Base-by-base conservation (phyloP, 495 filamentous ascomycete species). In the Pseudevernia furfuracea region DNA sequence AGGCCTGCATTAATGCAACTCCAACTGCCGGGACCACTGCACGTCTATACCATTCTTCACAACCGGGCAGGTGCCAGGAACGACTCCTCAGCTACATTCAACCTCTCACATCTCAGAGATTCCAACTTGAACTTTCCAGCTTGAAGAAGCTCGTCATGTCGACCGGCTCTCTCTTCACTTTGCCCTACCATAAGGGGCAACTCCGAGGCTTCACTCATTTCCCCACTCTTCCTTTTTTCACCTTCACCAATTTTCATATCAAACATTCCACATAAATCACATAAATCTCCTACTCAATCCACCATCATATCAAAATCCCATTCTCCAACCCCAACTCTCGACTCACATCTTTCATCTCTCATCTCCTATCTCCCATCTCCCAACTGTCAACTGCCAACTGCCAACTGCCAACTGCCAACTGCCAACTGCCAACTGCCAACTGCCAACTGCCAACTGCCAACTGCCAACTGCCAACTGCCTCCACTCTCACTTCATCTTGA, bases 251-350 rank as follows among this genome's bases (percentile, higher is more conserved):
- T 15, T 34, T 32, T 21, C 15, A 30, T 19, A 38, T 57, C 37
- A 60, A 48, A 60, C 28, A 32, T 63, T 57, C 49, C 61, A 38
- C 37, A 43, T 25, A n/a, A n/a, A n/a, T n/a, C n/a, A n/a, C 32
- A 28, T 61, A n/a, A n/a, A n/a, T 32, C 38, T 55, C 55, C 49
- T 48, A 49, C 39, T 38, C 34, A 59, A 3, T 59, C n/a, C 17
- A 48, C n/a, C 30, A 25, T 4, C 9, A 64, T 32, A 23, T 39
- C 37, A 39, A 39, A 39, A 39, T 10, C 37, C 37, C n/a, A n/a
- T 39, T 36, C 34, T 8, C 4, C 34, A 36, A 36, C 8, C 34
- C 34, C 34, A 36, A n/a, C n/a, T n/a, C n/a, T n/a, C n/a, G n/a
- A n/a, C n/a, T n/a, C n/a, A n/a, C n/a, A n/a, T n/a, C n/a, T n/a